Evolutionary conservation across 306 rosid genomes (phyloP), one percentile per base, ranked within the genome.

Genomic region (Cicer arietinum): DNA sequence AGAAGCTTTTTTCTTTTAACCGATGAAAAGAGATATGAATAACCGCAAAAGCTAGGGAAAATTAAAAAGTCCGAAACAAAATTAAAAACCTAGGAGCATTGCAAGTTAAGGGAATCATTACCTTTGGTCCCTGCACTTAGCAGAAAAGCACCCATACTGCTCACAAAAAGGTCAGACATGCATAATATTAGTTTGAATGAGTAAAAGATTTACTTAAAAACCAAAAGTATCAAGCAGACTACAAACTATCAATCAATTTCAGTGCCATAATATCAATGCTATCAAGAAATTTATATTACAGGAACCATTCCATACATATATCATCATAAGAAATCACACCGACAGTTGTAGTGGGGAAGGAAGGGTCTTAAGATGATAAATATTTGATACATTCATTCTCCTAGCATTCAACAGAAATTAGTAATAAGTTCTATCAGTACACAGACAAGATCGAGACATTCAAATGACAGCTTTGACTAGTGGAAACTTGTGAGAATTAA

Each of bases 91-190:
- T 5, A 30, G 35, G 35, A 30, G 16, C 41, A 71, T 17, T 41
- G 56, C 53, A 66, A 76, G 75, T 46, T 63, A 74, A 18, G 59
- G 59, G 69, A 70, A 73, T 42, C 20, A 61, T 54, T 84, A 95
- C 98, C 99, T 86, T 82, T 94, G 67, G 99, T 89, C 71, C 99
- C 99, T 10, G 96, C 96, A 4, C 99, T 91, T 54, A 94, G 99
- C 61, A 94, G 86, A 86, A 94, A 94, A 22, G 99, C 97, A 52
- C 99, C 99, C 99, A 94, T 94, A 84, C 99, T 94, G 97, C 83
- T 77, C 73, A 82, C 20, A 73, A 74, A 82, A 75, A 84, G 79
- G 68, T 48, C 77, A 37, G 71, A 48, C 52, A 40, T 63, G 64
- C 20, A 57, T 54, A 79, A 13, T 20, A 30, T 30, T 30, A 30